phyloP scores from a whole-genome alignment of 305 asterid genomes.

The Lippia alba region DNA sequence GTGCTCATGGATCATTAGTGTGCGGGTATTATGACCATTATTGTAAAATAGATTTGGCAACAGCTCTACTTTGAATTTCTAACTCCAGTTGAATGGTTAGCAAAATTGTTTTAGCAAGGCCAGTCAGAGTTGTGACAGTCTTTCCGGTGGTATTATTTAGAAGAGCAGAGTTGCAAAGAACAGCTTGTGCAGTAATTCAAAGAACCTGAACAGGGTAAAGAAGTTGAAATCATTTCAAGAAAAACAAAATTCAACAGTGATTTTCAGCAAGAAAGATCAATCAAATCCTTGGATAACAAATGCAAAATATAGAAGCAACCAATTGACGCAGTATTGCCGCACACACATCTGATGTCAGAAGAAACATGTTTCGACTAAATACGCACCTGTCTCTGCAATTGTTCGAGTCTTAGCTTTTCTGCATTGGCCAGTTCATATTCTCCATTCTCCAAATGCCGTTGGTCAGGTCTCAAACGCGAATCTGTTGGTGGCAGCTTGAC shows the following conservation, averaged over 20 bases:
- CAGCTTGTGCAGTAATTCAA: too few species aligned
- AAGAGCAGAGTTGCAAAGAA: not conserved
- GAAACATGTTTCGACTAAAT: not conserved
- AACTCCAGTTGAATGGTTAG: conserved; percentile 3
- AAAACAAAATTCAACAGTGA: not conserved
- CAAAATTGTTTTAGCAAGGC: not conserved
- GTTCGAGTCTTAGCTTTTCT: conserved; percentile 98
- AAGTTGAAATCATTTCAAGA: conserved; percentile 1
- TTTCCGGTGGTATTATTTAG: not conserved
- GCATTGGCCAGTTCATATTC: conserved; percentile 93
- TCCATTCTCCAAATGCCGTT: conserved; percentile 92
- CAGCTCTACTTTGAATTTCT: not conserved
- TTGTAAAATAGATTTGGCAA: not conserved
- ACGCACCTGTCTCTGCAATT: conserved; percentile 95
- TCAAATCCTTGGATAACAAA: not conserved
- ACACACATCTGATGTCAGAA: conserved; percentile 21
- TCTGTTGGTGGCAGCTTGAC: conserved; percentile 92
- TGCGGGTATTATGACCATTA: not conserved
- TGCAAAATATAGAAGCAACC: conserved; percentile 12
- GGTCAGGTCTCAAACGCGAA: conserved; percentile 96
- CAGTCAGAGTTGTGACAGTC: not conserved
- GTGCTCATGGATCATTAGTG: not conserved
- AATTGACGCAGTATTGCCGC: conserved; percentile 13
- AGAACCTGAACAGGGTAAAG: conserved; percentile 9
- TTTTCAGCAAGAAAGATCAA: conserved; percentile 26